Evolutionary conservation across 164 flowering plant species (phyloP), one percentile per base, ranked within the genome.

Genomic region (Tetracentron sinense): DNA sequence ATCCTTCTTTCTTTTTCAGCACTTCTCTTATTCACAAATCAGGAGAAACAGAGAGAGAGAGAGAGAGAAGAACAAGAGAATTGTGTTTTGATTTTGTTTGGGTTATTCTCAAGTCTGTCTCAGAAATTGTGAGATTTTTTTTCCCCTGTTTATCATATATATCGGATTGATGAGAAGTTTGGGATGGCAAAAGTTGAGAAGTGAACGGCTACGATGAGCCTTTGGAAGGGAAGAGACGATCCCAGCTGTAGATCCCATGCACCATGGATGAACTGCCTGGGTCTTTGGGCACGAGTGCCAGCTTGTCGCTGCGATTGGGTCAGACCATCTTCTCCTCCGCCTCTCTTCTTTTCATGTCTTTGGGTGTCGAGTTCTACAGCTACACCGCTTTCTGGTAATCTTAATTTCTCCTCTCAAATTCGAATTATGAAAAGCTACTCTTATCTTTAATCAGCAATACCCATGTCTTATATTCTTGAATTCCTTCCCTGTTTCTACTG

Each of bases 331-430:
- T 78, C 69, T 77, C 88, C 16, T 74, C 81, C 60, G 83, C 81
- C 58, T 78, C 88, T 23, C 79, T 80, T 69, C 76, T 79, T 48
- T 78, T 78, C 82, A 83, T 83, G 85, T 78, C 83, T 51, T 48
- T 81, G 23, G 85, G 82, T n/a, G 82, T 81, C 65, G 80, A 76
- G 49, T 83, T 83, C 80, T 83, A 83, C 69, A 75, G 85, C 79
- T 83, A 81, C 69, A 83, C 87, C 16, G 72, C 87, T 69, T 83
- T 83, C 77, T 79, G 83, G 87, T 83, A 49, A 14, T 49, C 48
- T 33, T 10, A 4, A 33, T 33, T 33, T 10, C 10, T 33, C 10
- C 38, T 33, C 10, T 33, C n/a, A n/a, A n/a, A n/a, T n/a, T n/a
- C n/a, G n/a, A n/a, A n/a, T n/a, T n/a, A n/a, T n/a, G n/a, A n/a